phyloP scores from a whole-genome alignment of 192 early-diverging fungal genomes.

The Geosiphon pyriformis region DNA sequence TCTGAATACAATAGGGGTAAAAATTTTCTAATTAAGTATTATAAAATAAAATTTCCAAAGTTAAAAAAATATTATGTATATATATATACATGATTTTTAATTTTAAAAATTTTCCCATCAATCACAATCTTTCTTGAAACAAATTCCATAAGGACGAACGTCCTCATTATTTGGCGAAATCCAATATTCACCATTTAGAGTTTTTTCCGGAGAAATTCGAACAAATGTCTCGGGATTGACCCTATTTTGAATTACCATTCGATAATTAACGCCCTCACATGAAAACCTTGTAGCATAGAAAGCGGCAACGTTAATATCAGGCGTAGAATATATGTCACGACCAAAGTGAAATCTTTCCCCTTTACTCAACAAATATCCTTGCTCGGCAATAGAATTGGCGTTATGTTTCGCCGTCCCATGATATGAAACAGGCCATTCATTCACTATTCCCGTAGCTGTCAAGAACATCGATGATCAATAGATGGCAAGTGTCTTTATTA shows the following conservation, averaged over 20 bases:
- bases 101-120: too few species aligned
- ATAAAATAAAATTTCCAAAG: too few species aligned
- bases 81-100: too few species aligned
- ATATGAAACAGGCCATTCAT: constrained; percentile 26
- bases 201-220: neutral
- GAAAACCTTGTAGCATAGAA: constrained; percentile 6
- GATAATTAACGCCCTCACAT: neutral
- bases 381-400: constrained; percentile 5
- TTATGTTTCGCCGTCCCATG: constrained; percentile 14
- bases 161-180: constrained; percentile 12
- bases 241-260: constrained; percentile 15
- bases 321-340: constrained; percentile 19
- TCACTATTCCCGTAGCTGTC: too few species aligned
- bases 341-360: constrained; percentile 6
- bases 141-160: constrained; percentile 22
- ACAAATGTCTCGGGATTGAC: constrained; percentile 11
- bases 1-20: too few species aligned
- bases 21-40: too few species aligned
- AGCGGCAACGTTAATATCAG: constrained; percentile 11
- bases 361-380: neutral
- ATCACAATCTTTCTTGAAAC: constrained; percentile 16
- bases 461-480: too few species aligned
- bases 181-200: constrained; percentile 14
- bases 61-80: too few species aligned
- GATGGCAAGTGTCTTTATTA: too few species aligned